Evolutionary conservation across 768 basidiomycete species (phyloP).

Genomic region (Leccinum disarticulatum): DNA sequence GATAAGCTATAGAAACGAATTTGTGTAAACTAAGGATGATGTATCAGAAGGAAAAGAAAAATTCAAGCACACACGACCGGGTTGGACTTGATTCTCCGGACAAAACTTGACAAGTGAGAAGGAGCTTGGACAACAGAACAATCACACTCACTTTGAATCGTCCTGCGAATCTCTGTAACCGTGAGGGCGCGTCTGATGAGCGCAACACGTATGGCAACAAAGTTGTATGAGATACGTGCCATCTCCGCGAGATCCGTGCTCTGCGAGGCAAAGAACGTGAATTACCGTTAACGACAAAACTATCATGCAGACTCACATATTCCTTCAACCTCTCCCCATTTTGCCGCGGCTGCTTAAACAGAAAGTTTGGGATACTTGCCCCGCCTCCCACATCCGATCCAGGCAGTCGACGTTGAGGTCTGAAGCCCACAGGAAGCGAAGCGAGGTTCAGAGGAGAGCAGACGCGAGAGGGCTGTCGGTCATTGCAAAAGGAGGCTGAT

Average conservation of each 20-base stretch:
- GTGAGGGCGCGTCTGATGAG: not conserved
- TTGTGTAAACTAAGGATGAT: not conserved
- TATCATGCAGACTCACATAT: conserved; percentile 48
- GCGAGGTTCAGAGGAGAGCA: no score
- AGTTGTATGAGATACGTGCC: conserved; percentile 40
- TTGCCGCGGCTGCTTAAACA: conserved; percentile 57
- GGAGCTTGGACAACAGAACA: not conserved
- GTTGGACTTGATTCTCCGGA: conserved; percentile 91
- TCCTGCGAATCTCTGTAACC: conserved; percentile 74
- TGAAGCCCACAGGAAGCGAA: no score
- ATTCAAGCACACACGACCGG: conserved; percentile 60
- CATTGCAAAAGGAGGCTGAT: no score
- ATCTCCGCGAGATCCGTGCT: conserved; percentile 83
- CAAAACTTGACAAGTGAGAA: conserved; percentile 49
- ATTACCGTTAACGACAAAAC: not conserved
- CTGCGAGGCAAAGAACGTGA: conserved; percentile 35
- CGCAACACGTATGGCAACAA: not conserved
- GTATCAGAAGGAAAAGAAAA: conserved; percentile 2
- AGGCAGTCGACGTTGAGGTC: no score
- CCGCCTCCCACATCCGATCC: conserved; percentile 23
- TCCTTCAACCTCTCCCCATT: conserved; percentile 88
- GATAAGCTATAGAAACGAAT: conserved; percentile 51
- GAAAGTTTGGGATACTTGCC: conserved; percentile 54
- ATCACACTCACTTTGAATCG: conserved; percentile 73
- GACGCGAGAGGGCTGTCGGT: no score